These are phyloP conservation scores for Cryptomeria japonica DNA, from an alignment of 75 land plant species.

Conservation along the genomic window DNA sequence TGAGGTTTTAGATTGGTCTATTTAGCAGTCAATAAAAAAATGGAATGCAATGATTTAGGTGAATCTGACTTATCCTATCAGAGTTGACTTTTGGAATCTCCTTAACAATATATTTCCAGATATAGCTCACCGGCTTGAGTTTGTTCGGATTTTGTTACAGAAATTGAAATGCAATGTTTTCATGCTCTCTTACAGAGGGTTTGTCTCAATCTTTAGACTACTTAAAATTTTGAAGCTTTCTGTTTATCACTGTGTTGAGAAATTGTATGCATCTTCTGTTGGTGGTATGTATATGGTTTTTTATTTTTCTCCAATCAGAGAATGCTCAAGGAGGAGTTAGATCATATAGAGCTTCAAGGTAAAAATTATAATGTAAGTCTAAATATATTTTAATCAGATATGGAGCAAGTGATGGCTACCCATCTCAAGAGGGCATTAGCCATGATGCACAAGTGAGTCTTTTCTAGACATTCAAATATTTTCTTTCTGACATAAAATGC, in stretches of 20 bases:
- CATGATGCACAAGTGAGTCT: slow-evolving; percentile 88
- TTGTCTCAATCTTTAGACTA: slow-evolving; percentile 18
- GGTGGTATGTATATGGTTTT: background rate
- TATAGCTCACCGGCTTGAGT: slow-evolving; percentile 98
- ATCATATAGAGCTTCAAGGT: background rate
- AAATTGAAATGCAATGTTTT: slow-evolving; percentile 91
- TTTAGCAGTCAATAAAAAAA: background rate
- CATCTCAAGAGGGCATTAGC: slow-evolving; percentile 89
- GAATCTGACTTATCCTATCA: background rate
- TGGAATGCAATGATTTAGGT: background rate
- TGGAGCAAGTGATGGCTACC: slow-evolving; percentile 94
- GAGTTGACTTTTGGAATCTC: background rate
- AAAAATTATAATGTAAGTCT: background rate
- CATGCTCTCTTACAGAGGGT: slow-evolving; percentile 99
- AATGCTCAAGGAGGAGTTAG: slow-evolving; percentile 1
- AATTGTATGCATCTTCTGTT: background rate
- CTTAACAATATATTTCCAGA: slow-evolving; percentile 50
- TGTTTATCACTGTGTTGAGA: background rate
- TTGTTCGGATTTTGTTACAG: slow-evolving; percentile 79
- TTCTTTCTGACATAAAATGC: background rate
- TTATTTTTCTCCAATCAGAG: background rate
- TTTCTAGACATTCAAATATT: background rate
- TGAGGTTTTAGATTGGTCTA: slow-evolving; percentile 1
- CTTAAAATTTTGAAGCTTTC: background rate
- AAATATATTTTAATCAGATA: slow-evolving; percentile 49